Percentiles rank a stretch among this genome's conserved stretches.
Evolutionary conservation across 768 basidiomycete species (phyloP).

Genomic region (Amanita polypyramis): DNA sequence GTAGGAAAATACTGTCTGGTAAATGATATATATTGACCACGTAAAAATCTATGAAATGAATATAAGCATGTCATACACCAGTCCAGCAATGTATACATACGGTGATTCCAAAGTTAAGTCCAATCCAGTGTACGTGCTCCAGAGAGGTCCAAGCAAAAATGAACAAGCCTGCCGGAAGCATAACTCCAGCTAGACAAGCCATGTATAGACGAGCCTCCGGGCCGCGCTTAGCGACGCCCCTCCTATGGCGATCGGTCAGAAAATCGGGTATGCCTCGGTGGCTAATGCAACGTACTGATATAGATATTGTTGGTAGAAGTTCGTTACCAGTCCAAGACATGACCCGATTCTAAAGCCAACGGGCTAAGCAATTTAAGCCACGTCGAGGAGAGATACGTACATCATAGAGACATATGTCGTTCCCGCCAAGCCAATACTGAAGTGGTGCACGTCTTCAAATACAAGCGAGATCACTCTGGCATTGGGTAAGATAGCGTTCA

Average conservation of each 20-base stretch:
- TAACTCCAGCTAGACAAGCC: constrained; percentile 36
- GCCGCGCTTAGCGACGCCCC: no score
- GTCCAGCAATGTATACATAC: no score
- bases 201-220: no score
- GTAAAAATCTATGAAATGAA: constrained; percentile 30
- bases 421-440: constrained; percentile 49
- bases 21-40: constrained; percentile 42
- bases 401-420: constrained; percentile 46
- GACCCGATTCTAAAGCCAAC: constrained; percentile 54
- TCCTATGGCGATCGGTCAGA: no score
- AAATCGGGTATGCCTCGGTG: no score
- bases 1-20: constrained; percentile 49
- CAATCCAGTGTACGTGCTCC: constrained; percentile 49
- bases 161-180: constrained; percentile 54
- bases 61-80: background rate
- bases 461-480: constrained; percentile 44
- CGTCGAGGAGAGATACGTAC: constrained; percentile 18
- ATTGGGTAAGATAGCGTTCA: background rate
- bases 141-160: constrained; percentile 65
- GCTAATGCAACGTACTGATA: no score
- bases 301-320: constrained; percentile 36
- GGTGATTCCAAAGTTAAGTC: constrained; percentile 40
- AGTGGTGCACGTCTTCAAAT: constrained; percentile 47
- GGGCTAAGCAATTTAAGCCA: no score
- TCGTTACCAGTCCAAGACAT: constrained; percentile 34